Percentiles rank a stretch among this genome's conserved stretches.
phyloP scores from a whole-genome alignment of 257 asterid species.

The Marsdenia floribunda region DNA sequence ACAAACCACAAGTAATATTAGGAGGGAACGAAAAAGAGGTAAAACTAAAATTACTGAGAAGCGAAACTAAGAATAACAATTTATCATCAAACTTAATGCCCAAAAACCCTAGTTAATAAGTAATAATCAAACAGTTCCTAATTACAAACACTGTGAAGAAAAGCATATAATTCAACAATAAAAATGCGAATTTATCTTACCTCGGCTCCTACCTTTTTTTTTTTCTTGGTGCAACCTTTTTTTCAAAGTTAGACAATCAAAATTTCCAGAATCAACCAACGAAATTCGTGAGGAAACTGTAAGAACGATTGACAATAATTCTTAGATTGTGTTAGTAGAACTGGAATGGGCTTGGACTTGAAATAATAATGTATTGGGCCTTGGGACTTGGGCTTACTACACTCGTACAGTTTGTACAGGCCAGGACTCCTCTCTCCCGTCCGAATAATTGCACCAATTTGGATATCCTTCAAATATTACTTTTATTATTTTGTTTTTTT shows the following conservation, averaged over 20 bases:
- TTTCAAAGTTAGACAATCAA: neutral
- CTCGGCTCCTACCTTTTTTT: neutral
- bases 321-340: neutral
- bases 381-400: neutral
- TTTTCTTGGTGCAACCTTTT: too few species aligned
- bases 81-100: neutral
- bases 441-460: too few species aligned
- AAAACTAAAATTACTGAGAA: neutral
- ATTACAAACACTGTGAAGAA: neutral
- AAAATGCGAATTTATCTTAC: neutral
- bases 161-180: neutral
- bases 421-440: too few species aligned
- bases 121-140: neutral
- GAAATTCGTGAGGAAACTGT: neutral
- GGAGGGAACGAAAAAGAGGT: neutral
- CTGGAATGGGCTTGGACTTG: neutral
- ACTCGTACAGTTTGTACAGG: too few species aligned
- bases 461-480: too few species aligned
- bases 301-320: neutral
- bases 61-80: neutral
- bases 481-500: too few species aligned
- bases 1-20: neutral
- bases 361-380: neutral
- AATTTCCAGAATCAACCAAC: neutral
- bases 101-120: conserved; percentile 1